Percentiles rank a stretch among this genome's conserved stretches.
Conservation (phyloP, 208 protist species). For the Leishmania guyanensis region DNA sequence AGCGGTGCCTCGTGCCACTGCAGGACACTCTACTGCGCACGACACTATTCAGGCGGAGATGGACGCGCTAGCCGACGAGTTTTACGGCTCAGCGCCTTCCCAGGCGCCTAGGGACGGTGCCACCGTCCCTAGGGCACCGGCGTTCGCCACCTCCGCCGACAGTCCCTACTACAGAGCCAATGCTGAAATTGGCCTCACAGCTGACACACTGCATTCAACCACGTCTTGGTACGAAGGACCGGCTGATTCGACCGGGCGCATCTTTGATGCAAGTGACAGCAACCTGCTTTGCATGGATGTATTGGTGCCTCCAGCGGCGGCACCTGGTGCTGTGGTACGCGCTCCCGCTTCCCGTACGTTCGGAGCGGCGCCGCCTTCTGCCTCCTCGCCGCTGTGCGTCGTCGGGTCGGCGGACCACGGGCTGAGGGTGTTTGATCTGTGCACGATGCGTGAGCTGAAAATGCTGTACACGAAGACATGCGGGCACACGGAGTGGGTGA, state of each 20-base stretch:
- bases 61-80: constrained; percentile 61
- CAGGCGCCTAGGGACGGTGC: constrained; percentile 19
- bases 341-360: neutral
- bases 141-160: neutral
- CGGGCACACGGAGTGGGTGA: constrained; percentile 92
- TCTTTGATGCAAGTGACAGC: constrained; percentile 79
- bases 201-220: constrained; percentile 25
- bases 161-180: constrained; percentile 10
- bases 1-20: neutral
- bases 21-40: constrained; percentile 8
- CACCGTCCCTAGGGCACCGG: neutral
- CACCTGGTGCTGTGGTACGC: neutral
- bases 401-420: constrained; percentile 88
- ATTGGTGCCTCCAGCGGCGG: neutral
- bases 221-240: constrained; percentile 57
- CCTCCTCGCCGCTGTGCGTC: constrained; percentile 43
- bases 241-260: constrained; percentile 39
- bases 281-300: constrained; percentile 92
- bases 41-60: constrained; percentile 61
- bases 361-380: neutral
- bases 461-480: constrained; percentile 76
- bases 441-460: constrained; percentile 46
- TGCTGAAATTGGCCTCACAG: neutral
- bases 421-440: constrained; percentile 81
- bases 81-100: constrained; percentile 40